Conservation (phyloP, 768 basidiomycete species). For the Pleurotus djamor region DNA sequence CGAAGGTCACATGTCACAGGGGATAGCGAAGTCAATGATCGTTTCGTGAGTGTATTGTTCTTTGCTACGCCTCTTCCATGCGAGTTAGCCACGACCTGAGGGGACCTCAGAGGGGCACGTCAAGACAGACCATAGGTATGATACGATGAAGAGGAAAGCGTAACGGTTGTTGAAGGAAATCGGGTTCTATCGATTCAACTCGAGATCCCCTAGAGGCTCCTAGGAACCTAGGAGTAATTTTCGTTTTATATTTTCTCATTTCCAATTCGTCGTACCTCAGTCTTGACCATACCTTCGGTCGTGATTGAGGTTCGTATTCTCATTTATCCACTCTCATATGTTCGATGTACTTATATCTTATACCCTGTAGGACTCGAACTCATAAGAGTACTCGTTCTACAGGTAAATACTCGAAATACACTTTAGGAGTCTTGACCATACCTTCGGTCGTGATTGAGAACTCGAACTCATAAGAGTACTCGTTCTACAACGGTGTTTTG, state of each 20-base stretch:
- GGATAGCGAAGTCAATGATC: too few relatives aligned
- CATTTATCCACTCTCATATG: neutral
- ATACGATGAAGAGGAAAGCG: too few relatives aligned
- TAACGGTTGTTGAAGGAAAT: neutral
- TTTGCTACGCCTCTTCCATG: too few relatives aligned
- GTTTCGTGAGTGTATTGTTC: too few relatives aligned
- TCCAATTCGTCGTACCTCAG: neutral
- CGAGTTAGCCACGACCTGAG: too few relatives aligned
- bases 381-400: neutral
- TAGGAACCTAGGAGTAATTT: neutral
- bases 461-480: neutral
- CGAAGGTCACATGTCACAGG: too few relatives aligned
- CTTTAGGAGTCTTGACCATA: neutral
- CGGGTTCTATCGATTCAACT: neutral
- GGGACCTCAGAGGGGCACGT: too few relatives aligned
- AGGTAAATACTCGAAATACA: neutral
- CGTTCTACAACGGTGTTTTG: neutral
- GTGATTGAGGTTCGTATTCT: neutral
- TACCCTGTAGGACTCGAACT: neutral
- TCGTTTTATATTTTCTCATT: neutral
- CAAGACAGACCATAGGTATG: too few relatives aligned
- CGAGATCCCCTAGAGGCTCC: neutral
- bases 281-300: neutral
- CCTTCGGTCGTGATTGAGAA: neutral
- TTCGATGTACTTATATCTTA: neutral